Evolutionary conservation across 495 filamentous ascomycete genomes (phyloP), one percentile per base, ranked within the genome.

Genomic region (Massariosphaeria phaeospora): DNA sequence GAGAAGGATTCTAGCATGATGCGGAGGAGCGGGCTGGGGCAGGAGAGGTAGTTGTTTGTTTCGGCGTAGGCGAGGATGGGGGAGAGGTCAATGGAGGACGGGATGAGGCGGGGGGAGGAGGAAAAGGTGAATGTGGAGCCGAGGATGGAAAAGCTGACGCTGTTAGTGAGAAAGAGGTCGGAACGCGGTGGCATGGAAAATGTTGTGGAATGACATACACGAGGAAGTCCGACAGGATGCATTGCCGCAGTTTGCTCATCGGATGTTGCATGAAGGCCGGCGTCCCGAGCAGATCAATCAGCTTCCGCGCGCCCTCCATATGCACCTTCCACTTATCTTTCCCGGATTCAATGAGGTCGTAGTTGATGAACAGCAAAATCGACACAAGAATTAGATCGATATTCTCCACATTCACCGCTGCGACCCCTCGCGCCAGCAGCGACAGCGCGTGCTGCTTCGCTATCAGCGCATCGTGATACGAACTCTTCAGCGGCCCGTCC

Each of bases 21-120:
- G 7, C 45, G 7, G 9, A 63, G 49, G 9, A 63, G 55, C 8
- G 55, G 44, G 18, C 25, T 49, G 7, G 60, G 60, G 21, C 49
- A 63, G 13, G 60, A 63, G 0, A 63, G 45, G 27, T 55, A 63
- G 50, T 63, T 63, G 55, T 63, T 63, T 12, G 49, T 51, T 29
- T 63, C 55, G 3, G 60, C 60, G 29, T 55, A 59, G 13, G 51
- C 38, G 2, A 63, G 31, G 7, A 63, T 51, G 9, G 60, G 35
- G n/a, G 48, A 26, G 3, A 54, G 17, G 11, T 57, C 54, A 35
- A 62, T 45, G 20, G 26, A 42, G 24, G 48, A 23, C 6, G 47
- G 48, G 2, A 50, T 33, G 8, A 58, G 38, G 12, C 39, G 12
- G 3, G 47, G 34, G 9, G 18, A 24, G 7, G 42, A 41, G n/a